Conservation (phyloP, 257 asterid species). For the Primulina tabacum region DNA sequence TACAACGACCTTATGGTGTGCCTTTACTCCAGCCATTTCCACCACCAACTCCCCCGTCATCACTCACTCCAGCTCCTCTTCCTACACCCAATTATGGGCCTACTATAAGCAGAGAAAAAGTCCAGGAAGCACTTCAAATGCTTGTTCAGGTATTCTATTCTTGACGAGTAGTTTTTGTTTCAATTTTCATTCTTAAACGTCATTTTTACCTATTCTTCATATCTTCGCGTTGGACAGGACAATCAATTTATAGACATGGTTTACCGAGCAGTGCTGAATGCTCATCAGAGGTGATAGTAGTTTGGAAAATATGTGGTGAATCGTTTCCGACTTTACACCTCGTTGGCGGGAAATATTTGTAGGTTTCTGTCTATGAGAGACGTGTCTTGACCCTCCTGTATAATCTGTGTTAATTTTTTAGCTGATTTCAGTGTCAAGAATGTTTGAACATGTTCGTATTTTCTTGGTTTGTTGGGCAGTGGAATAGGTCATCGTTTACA, state of each 20-base stretch:
- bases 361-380: constrained; percentile 8
- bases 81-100: constrained; percentile 52
- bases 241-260: constrained; percentile 51
- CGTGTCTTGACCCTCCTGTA: constrained; percentile 12
- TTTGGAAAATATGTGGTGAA: constrained; percentile 5
- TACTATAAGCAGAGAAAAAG: constrained; percentile 66
- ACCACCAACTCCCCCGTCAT: constrained; percentile 95
- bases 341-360: background rate
- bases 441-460: background rate
- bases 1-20: constrained; percentile 80
- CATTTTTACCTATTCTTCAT: constrained; percentile 10
- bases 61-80: constrained; percentile 69
- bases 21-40: constrained; percentile 99
- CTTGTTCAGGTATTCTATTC: background rate
- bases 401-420: constrained; percentile 17
- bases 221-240: constrained; percentile 30
- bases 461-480: background rate
- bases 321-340: background rate
- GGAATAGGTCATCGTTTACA: background rate
- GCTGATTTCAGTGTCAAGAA: background rate
- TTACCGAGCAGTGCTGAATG: constrained; percentile 37
- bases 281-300: constrained; percentile 30
- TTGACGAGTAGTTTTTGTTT: background rate
- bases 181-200: background rate
- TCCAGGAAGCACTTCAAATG: constrained; percentile 59